Percentiles rank a stretch among this genome's conserved stretches.
These are phyloP conservation scores for Paramecium caudatum DNA, from an alignment of 73 alveolate species.

Conservation along the genomic window DNA sequence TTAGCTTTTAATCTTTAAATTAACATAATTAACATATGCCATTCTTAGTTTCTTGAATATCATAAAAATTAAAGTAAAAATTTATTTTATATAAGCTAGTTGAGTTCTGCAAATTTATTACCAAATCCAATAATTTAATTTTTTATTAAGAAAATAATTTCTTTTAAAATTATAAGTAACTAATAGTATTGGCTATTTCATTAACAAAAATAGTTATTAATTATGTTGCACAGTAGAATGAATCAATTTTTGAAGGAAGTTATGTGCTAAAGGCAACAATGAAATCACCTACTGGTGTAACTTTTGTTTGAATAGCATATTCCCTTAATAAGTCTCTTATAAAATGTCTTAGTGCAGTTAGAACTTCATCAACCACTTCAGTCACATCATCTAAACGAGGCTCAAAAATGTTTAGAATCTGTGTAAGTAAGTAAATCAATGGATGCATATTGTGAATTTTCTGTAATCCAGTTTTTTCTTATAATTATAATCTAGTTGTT, in stretches of 20 bases:
- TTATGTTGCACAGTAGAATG: background rate
- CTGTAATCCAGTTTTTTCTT: background rate
- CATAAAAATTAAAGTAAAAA: conserved; percentile 49
- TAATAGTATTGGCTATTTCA: conserved; percentile 42
- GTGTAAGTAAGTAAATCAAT: background rate
- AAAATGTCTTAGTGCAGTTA: conserved; percentile 34
- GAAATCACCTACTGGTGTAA: background rate
- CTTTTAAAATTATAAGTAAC: conserved; percentile 43
- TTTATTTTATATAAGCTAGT: background rate
- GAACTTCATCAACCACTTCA: background rate
- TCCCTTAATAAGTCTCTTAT: conserved; percentile 46
- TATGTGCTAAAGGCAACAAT: background rate
- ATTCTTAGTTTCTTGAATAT: background rate
- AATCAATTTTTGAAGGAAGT: conserved; percentile 33
- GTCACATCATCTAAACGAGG: background rate
- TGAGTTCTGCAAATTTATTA: background rate
- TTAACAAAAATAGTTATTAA: conserved; percentile 15
- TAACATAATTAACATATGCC: conserved; percentile 27
- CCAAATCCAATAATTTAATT: conserved; percentile 21
- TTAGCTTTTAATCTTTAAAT: background rate
- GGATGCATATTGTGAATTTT: conserved; percentile 52
- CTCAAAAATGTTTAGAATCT: background rate
- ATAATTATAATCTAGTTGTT: background rate
- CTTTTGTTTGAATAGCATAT: background rate
- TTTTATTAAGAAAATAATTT: conserved; percentile 4